Evolutionary conservation across 306 rosid genomes (phyloP).

Genomic region (Pterocarpus macrocarpus): DNA sequence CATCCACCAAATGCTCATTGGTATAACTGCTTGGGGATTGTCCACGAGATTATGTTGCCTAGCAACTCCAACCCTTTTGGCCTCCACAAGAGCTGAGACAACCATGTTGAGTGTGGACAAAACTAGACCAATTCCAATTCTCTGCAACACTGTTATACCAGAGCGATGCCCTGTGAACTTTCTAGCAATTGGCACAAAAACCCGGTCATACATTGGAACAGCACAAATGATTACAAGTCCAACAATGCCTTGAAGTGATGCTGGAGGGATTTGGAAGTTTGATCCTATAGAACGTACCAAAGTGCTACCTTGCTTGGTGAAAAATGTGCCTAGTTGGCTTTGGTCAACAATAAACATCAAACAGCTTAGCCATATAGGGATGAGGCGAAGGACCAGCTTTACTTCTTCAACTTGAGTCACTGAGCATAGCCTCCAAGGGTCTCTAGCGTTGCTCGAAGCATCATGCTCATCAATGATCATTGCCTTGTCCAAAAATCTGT

Average conservation of each 20-base stretch:
- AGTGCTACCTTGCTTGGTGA: slow-evolving; percentile 62
- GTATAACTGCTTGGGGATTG: slow-evolving; percentile 43
- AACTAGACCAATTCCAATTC: slow-evolving; percentile 61
- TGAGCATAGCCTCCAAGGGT: slow-evolving; percentile 67
- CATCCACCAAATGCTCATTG: slow-evolving; percentile 66
- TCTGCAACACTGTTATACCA: slow-evolving; percentile 61
- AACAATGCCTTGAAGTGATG: slow-evolving; percentile 57
- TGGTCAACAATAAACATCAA: slow-evolving; percentile 56
- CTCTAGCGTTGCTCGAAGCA: slow-evolving; percentile 35
- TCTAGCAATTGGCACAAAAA: slow-evolving; percentile 49
- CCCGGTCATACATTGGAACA: slow-evolving; percentile 53
- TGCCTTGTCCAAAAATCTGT: slow-evolving; percentile 64
- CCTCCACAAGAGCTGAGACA: slow-evolving; percentile 57
- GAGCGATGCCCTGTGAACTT: slow-evolving; percentile 46
- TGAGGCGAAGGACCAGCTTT: slow-evolving; percentile 55
- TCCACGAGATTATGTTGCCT: slow-evolving; percentile 44
- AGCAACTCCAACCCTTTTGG: slow-evolving; percentile 52
- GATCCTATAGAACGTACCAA: slow-evolving; percentile 51
- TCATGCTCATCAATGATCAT: slow-evolving; percentile 51
- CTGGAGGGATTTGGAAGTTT: slow-evolving; percentile 53
- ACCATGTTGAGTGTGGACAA: slow-evolving; percentile 60
- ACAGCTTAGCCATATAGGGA: slow-evolving; percentile 64
- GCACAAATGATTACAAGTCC: slow-evolving; percentile 48
- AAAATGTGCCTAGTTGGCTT: slow-evolving; percentile 60
- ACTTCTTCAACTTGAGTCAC: slow-evolving; percentile 65